Conservation (phyloP, 1,139 yeast genomes). For the Spathaspora sp. region DNA sequence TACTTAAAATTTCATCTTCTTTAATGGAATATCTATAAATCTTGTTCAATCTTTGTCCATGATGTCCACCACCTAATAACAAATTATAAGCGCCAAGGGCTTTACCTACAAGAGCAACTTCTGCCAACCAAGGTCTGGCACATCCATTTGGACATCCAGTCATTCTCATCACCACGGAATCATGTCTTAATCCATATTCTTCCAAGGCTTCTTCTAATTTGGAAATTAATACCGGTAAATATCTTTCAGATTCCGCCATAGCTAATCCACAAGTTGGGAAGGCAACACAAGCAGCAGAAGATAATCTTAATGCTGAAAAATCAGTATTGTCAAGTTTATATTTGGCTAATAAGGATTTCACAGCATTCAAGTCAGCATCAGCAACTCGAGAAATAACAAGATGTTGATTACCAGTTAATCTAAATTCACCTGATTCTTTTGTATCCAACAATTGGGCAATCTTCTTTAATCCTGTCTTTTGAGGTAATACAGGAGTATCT, state of each 20-base stretch:
- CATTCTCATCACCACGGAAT: constrained; percentile 96
- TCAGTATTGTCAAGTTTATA: constrained; percentile 84
- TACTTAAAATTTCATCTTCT: constrained; percentile 82
- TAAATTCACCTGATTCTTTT: constrained; percentile 71
- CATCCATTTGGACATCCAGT: constrained; percentile 99
- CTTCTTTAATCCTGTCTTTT: constrained; percentile 81
- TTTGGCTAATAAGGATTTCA: constrained; percentile 65
- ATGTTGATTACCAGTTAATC: constrained; percentile 96
- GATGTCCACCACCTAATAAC: constrained; percentile 95
- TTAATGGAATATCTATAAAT: constrained; percentile 84
- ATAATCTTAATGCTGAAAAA: constrained; percentile 80
- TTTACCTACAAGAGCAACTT: constrained; percentile 93
- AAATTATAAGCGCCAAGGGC: constrained; percentile 92
- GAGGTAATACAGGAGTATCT: constrained; percentile 87
- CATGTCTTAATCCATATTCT: constrained; percentile 91
- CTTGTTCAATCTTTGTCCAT: constrained; percentile 91
- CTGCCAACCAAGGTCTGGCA: constrained; percentile 98
- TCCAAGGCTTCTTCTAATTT: constrained; percentile 84
- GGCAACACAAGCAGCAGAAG: constrained; percentile 97
- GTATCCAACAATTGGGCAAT: constrained; percentile 65
- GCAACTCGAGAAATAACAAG: constrained; percentile 71
- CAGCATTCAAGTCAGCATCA: constrained; percentile 61
- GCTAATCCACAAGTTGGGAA: constrained; percentile 99
- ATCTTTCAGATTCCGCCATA: constrained; percentile 98
- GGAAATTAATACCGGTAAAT: constrained; percentile 77